These are phyloP conservation scores for Lactifluus pinguis DNA, from an alignment of 768 basidiomycete species.

Conservation along the genomic window DNA sequence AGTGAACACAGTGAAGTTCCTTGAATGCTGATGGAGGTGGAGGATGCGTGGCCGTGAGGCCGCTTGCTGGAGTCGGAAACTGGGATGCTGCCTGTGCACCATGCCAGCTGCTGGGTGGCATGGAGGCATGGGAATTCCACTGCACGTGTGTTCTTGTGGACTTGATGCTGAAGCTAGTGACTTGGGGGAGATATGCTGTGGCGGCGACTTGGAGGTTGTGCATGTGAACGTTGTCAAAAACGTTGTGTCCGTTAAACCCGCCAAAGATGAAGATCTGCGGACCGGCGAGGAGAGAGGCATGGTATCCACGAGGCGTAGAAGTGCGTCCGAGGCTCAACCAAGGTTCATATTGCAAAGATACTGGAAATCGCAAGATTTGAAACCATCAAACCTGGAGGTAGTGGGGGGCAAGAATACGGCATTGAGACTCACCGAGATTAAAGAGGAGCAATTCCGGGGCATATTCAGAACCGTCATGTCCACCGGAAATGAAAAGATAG, in stretches of 20 bases:
- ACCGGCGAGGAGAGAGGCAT: constrained; percentile 73
- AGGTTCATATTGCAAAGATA: constrained; percentile 75
- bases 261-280: constrained; percentile 81
- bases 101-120: no score
- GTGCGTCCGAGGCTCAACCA: constrained; percentile 56
- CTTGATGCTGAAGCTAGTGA: constrained; percentile 46
- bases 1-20: no score
- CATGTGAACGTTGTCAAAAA: constrained; percentile 78
- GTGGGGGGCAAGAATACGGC: neutral
- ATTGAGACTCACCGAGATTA: constrained; percentile 63
- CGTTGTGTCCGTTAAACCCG: constrained; percentile 76
- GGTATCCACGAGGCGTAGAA: constrained; percentile 76
- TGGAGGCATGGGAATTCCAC: no score
- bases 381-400: no score
- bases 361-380: constrained; percentile 34
- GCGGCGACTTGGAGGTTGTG: constrained; percentile 86
- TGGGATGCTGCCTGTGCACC: no score
- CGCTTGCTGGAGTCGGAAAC: no score
- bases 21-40: no score
- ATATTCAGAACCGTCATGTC: constrained; percentile 77
- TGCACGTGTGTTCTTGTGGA: no score
- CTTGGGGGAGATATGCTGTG: constrained; percentile 83
- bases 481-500: constrained; percentile 82
- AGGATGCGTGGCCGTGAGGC: no score
- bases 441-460: constrained; percentile 68